Evolutionary conservation across 2,329 filamentous ascomycete genomes (phyloP), one percentile per base, ranked within the genome.

Genomic region (Stemphylium lycopersici): DNA sequence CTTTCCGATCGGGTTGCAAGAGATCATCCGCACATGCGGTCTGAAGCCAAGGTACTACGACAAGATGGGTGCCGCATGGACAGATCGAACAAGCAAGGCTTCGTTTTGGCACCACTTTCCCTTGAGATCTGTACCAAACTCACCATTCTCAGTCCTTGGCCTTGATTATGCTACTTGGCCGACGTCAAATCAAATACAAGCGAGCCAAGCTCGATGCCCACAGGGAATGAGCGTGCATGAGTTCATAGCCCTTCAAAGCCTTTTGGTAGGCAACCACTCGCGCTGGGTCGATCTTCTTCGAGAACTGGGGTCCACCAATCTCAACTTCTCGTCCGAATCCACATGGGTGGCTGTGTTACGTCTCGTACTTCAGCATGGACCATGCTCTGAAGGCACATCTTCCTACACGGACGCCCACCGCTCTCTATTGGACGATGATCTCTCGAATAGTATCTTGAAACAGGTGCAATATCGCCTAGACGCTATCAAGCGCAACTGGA

Each of bases 251-350:
- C 81, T 81, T 45, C 81, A 84, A 52, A 74, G 69, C 0, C 67
- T 85, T 0, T 61, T 83, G 0, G 74, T 78, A 0, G 83, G 83
- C 0, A 75, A 72, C 2, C 61, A 74, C 8, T 72, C 79, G 1
- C 75, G 82, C 5, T 84, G 83, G 81, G 66, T 75, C 1, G 73
- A 77, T 2, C 73, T 86, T 0, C 61, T 84, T 0, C 55, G 77
- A 0, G 82, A 86, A 56, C 63, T 86, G 3, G 82, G 77, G 0
- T 79, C 80, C 0, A 78, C 81, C 71, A 84, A 42, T 54, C 46
- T 91, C 3, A 88, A 89, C 56, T 84, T 90, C 56, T 84, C 82
- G 26, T 80, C 79, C 0, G 78, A 83, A 26, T 76, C 80, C 0
- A 83, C 83, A 0, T 77, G 77, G 26, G 54, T 74, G 0, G 59